phyloP scores from a whole-genome alignment of 805 yeast species.

The Pichia scutulata region DNA sequence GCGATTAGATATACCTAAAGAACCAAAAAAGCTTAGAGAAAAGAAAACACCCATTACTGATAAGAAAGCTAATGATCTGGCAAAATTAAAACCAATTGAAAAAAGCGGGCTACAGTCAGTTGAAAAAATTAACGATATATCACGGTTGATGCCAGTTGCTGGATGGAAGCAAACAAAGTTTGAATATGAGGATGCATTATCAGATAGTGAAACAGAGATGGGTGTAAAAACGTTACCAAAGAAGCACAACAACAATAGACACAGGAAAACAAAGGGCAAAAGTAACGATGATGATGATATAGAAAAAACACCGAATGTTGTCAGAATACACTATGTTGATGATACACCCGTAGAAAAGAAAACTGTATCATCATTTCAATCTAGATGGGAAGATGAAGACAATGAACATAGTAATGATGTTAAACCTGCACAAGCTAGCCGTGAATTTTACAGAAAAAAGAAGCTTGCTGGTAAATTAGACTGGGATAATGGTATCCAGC shows the following conservation, averaged over 20 bases:
- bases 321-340: neutral
- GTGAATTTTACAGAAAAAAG: neutral
- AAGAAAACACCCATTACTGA: neutral
- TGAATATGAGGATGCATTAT: slow-evolving; percentile 5
- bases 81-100: slow-evolving; percentile 7
- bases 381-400: neutral
- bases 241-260: neutral
- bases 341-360: neutral
- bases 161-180: slow-evolving; percentile 6
- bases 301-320: neutral
- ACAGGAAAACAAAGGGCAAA: neutral
- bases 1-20: neutral
- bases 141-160: slow-evolving; percentile 8
- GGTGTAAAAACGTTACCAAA: neutral
- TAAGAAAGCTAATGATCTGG: slow-evolving; percentile 2
- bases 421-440: neutral
- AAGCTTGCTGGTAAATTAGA: neutral
- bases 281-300: neutral
- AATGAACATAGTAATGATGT: neutral
- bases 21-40: neutral
- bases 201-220: neutral
- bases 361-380: neutral
- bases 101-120: neutral
- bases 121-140: slow-evolving; percentile 3
- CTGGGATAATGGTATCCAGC: neutral